Evolutionary conservation across 352 stramenopile genomes (phyloP), one percentile per base, ranked within the genome.

Genomic region (Pythium myriotylum): DNA sequence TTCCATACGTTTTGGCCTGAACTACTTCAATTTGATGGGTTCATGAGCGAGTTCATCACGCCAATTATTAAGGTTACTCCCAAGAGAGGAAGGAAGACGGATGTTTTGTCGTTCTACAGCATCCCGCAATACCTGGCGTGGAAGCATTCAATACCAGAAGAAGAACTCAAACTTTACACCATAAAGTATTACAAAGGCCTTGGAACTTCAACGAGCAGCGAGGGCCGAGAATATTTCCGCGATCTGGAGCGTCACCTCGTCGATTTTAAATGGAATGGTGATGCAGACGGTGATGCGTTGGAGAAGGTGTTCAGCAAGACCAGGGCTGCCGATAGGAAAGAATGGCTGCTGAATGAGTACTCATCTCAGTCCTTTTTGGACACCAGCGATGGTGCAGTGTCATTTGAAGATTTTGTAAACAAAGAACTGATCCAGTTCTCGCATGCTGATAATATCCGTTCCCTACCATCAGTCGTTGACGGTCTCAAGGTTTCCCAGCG

Each of bases 171-270:
- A 55, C 89, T 97, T 56, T 99, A 89, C 83, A 91, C 73, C 10
- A 98, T 99, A 70, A 99, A 99, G 77, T 99, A 99, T 78, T 99
- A 99, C 82, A 99, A 99, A 68, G 98, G 98, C 77, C 84, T 99
- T 9, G 98, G 98, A 59, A 99, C 98, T 4, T 98, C 90, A 55
- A 99, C 97, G 10, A 97, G 98, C 53, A 70, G 70, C 20, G 94
- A 98, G 71, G 98, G 97, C 17, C 98, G 98, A 42, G 96, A 98
- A 68, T 99, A 99, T 73, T 99, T 99, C 69, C 86, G 84, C 8
- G 91, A 99, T 51, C 65, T 99, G 27, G 79, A 91, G 35, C 88
- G 89, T 20, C 98, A 99, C 67, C 83, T 98, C 51, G 89, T 99
- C 23, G 73, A 88, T 37, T 98, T 98, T 57, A 54, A 68, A 22